Evolutionary conservation across 257 asterid species (phyloP), one percentile per base, ranked within the genome.

Genomic region (Forsythia suspensa): DNA sequence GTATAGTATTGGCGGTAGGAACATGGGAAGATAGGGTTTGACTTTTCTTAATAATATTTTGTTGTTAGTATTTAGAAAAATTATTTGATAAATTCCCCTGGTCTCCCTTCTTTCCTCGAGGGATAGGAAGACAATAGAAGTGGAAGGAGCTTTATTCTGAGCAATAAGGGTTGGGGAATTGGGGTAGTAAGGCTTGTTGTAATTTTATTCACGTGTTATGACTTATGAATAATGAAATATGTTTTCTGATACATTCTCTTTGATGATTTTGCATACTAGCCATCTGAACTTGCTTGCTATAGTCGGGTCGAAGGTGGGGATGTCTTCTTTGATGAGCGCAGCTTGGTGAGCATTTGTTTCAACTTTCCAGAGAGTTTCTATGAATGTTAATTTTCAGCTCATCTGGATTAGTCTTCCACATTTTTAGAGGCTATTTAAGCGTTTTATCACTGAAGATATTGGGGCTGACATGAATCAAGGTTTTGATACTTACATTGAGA

Each of bases 231-330:
- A 79, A 70, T 83, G 39, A 78, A 24, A 70, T 79, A 8, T 12
- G 55, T 70, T 29, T 16, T 72, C 80, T 87, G 83, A 81, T 82
- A n/a, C 80, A 51, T 8, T 57, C 43, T 69, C 51, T 75, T 76
- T 82, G 73, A 57, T 84, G 65, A 24, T 86, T 75, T 68, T 86
- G 67, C 55, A 75, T 81, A 80, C 70, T 79, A 95, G 99, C 99
- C 99, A 70, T 95, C 98, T 81, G 99, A 95, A 82, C 97, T 95
- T 74, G 98, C 95, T 76, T 93, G 99, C 92, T 93, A 46, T 85
- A 95, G 99, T 84, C 97, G 98, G 16, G 92, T 82, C 46, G 98
- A 95, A 90, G 97, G 92, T 70, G 99, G 99, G 51, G 97, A 92
- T 44, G 99, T 93, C 84, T 88, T 78, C 92, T 93, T 92, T 85